Base-by-base conservation (phyloP, 2,329 filamentous ascomycete species). In the Ceratocystis cubensis region DNA sequence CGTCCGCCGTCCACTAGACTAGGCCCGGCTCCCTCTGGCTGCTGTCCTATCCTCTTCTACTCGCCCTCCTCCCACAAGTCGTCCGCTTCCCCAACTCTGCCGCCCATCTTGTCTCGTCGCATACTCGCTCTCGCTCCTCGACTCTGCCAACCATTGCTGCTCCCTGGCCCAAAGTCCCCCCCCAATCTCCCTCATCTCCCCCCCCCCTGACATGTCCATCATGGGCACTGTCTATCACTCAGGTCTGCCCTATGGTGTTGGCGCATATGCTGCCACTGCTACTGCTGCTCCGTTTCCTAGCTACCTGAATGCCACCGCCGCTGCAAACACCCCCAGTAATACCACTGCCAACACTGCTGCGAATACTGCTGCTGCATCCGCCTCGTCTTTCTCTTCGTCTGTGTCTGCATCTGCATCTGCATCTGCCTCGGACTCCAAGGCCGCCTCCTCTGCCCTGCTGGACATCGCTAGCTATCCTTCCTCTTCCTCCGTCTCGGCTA, bases 211-310 rank as follows among this genome's bases (percentile, higher is more conserved):
- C 53, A 57, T 33, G 25, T 45, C 33, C n/a, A 65, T 15, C 33
- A 65, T 65, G 63, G 53, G 63, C n/a, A 53, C 63, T 41, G 50
- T 65, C 41, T 65, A 65, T 25, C 63, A 65, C 30, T 41, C 63
- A 22, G 50, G 48, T 41, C 48, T 33, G 46, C 61, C 22, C 41
- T 65, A 65, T 8, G 63, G 63, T 33, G 37, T 41, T 48, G 53
- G 53, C 63, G 41, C 63, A 59, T 65, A 63, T 46, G 22, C 33
- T 37, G 33, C 33, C 8, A 37, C 33, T 37, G 33, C 33, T 37
- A 37, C 33, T 37, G 33, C 61, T 30, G 44, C 61, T 30, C 46
- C 61, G 61, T 63, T 63, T 20, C 61, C 61, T 8, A 63, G 30
- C 61, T 63, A 63, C 41, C 30, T 63, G 22, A 57, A 57, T n/a